Base-by-base conservation (phyloP, 768 basidiomycete genomes). In the Sistotremastrum suecicum region DNA sequence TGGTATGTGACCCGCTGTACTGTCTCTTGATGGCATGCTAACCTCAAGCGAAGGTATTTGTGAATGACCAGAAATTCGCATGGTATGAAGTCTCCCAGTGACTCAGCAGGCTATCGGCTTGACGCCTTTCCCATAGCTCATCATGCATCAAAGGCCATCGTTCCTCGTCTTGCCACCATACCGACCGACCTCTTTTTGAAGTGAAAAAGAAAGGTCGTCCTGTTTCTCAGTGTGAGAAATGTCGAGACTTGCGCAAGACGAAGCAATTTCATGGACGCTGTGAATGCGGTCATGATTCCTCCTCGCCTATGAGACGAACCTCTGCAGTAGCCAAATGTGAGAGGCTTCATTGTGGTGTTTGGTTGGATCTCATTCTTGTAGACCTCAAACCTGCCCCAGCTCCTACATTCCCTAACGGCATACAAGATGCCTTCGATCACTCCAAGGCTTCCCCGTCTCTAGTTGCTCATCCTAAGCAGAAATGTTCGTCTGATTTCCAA, bases 61-160 rank as follows among this genome's bases (percentile, higher is more conserved):
- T 87, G 44, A 81, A 84, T 63, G 75, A 71, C 62, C 76, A 80
- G 69, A 74, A 74, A 59, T 74, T 67, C 60, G 84, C 85, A 36
- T 88, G 84, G 84, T 84, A 56, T 34, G 66, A 58, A 42, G n/a
- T 38, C 36, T 48, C 31, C 4, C 45, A 34, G 37, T 30, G 34
- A 37, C 38, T 28, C 32, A 10, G 8, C 20, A 31, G 34, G 32
- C 33, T 28, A 11, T 41, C 48, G 43, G 51, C 34, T 51, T 60
- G 29, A 54, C 51, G 35, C 43, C 20, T 33, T 34, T 37, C 42
- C 34, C 34, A 20, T 55, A 91, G 90, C 62, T 84, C 83, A 67
- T 82, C 87, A 8, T 95, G 91, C 62, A 91, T 92, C 59, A 91
- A 91, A 64, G 91, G 91, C 0, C 90, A 95, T 57, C 79, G 91